Conservation (phyloP, 352 stramenopile genomes). For the Globisporangium acanthophoron region DNA sequence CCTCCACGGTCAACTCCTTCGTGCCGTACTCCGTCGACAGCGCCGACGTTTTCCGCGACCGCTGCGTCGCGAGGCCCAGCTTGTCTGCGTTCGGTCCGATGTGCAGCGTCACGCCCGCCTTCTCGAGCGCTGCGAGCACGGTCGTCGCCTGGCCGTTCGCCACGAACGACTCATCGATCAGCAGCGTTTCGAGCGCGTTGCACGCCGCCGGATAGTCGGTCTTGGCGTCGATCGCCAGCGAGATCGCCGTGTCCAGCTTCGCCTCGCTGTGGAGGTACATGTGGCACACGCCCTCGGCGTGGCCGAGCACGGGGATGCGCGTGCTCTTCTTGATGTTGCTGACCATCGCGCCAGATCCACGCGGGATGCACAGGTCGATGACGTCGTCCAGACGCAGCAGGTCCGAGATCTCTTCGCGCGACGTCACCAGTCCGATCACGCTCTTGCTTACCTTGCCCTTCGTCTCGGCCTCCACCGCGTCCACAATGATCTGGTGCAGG, state of each 20-base stretch:
- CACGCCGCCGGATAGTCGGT: conserved; percentile 97
- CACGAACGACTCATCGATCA: conserved; percentile 91
- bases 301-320: conserved; percentile 96
- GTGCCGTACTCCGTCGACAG: conserved; percentile 95
- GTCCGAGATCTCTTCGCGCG: conserved; percentile 90
- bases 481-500: conserved; percentile 92
- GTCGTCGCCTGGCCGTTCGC: conserved; percentile 58
- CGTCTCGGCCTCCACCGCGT: conserved; percentile 89
- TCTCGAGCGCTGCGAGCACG: conserved; percentile 81
- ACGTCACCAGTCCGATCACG: conserved; percentile 94
- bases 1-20: conserved; percentile 92
- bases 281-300: conserved; percentile 98
- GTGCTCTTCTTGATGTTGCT: conserved; percentile 97
- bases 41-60: conserved; percentile 67
- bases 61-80: conserved; percentile 47
- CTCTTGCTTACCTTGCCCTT: conserved; percentile 86
- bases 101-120: conserved; percentile 91
- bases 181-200: conserved; percentile 96
- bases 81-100: conserved; percentile 86
- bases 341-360: conserved; percentile 94
- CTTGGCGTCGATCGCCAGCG: conserved; percentile 96
- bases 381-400: conserved; percentile 94
- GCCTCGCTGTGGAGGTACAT: conserved; percentile 95
- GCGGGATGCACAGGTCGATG: conserved; percentile 98
- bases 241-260: conserved; percentile 76